phyloP scores from a whole-genome alignment of 78 protist genomes.

The Dictyostelium capitatum region DNA sequence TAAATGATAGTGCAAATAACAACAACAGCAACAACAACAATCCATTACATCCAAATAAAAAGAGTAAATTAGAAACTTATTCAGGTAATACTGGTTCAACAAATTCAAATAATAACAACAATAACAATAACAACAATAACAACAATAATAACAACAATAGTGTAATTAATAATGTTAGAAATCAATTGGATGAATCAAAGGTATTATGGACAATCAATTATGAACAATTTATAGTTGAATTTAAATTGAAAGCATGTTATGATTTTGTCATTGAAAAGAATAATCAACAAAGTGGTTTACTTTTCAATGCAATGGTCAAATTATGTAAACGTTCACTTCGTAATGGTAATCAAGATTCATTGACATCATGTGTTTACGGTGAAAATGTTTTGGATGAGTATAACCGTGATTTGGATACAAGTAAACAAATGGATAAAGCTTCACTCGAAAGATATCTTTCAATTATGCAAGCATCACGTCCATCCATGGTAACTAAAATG shows the following conservation, averaged over 20 bases:
- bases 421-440: conserved; percentile 12
- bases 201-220: conserved; percentile 68
- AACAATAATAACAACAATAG: conserved; percentile 24
- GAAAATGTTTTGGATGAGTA: conserved; percentile 39
- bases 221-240: conserved; percentile 64
- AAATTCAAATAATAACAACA: neutral
- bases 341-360: conserved; percentile 13
- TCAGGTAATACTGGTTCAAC: neutral
- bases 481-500: conserved; percentile 61
- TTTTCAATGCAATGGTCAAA: conserved; percentile 48
- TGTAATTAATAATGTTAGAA: too few species aligned
- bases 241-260: conserved; percentile 60
- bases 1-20: neutral
- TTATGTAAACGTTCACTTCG: conserved; percentile 49
- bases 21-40: neutral
- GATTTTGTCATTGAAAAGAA: conserved; percentile 54
- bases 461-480: conserved; percentile 69
- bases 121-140: neutral
- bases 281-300: conserved; percentile 14
- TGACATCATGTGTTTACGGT: conserved; percentile 22
- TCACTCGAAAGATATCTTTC: conserved; percentile 36
- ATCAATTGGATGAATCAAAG: conserved; percentile 33
- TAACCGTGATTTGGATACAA: neutral
- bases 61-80: neutral
- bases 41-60: conserved; percentile 21